phyloP scores from a whole-genome alignment of 108 stramenopile genomes.

The Skeletonema tropicum region DNA sequence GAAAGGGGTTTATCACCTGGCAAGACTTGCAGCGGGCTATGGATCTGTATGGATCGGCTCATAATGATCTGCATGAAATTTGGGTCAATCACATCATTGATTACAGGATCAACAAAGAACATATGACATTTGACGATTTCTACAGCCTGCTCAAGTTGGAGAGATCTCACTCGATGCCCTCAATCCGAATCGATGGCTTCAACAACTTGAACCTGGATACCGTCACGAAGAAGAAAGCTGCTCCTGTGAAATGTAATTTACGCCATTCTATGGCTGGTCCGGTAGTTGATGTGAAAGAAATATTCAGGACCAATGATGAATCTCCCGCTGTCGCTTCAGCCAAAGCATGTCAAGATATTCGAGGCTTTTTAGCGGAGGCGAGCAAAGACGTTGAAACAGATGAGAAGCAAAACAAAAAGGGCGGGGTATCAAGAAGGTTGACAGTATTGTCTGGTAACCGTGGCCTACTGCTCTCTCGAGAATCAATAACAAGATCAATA shows the following conservation, averaged over 20 bases:
- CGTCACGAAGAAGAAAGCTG: neutral
- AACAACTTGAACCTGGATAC: neutral
- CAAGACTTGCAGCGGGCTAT: constrained; percentile 60
- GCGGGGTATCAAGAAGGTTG: neutral
- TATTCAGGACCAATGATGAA: neutral
- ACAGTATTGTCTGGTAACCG: neutral
- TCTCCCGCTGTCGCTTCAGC: neutral
- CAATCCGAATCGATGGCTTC: neutral
- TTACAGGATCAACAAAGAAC: constrained; percentile 21
- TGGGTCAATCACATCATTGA: constrained; percentile 28
- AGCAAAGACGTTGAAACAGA: neutral
- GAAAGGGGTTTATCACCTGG: constrained; percentile 65
- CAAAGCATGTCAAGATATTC: constrained; percentile 12
- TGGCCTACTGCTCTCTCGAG: neutral
- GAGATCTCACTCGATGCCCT: neutral
- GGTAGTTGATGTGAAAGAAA: neutral
- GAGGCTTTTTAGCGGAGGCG: neutral
- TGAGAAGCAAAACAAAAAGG: neutral
- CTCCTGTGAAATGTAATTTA: neutral
- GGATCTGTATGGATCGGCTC: constrained; percentile 22
- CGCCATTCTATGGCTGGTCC: neutral
- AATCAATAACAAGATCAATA: neutral
- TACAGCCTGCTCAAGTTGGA: constrained; percentile 29
- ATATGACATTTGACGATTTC: constrained; percentile 34
- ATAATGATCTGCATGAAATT: constrained; percentile 14